These are phyloP conservation scores for Aspergillus ruber DNA, from an alignment of 2,329 filamentous ascomycete species.

Conservation along the genomic window DNA sequence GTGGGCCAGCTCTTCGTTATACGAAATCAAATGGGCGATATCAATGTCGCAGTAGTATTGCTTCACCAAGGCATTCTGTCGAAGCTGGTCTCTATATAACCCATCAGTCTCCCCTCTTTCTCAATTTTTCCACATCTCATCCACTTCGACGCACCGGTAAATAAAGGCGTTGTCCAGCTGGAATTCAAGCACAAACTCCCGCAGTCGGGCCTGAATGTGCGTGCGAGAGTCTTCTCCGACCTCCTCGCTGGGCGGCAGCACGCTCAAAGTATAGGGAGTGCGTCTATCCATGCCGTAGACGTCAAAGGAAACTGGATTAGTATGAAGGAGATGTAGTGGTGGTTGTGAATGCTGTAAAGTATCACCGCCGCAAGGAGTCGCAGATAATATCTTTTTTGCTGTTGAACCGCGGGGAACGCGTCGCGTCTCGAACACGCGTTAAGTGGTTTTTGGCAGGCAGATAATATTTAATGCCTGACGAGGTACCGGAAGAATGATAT, in stretches of 20 bases:
- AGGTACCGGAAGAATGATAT: conserved; percentile 10
- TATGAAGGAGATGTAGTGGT: conserved; percentile 3
- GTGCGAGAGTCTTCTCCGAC: conserved; percentile 62
- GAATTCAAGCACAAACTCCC: conserved; percentile 89
- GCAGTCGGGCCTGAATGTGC: conserved; percentile 70
- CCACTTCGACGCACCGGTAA: conserved; percentile 61
- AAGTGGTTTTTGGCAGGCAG: conserved; percentile 29
- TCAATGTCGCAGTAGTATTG: conserved; percentile 96
- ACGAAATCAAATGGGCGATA: conserved; percentile 90
- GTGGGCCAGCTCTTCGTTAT: conserved; percentile 91
- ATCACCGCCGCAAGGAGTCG: conserved; percentile 7
- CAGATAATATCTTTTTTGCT: conserved; percentile 23
- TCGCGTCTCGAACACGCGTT: conserved; percentile 32
- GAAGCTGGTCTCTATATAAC: conserved; percentile 71
- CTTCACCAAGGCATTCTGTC: conserved; percentile 89
- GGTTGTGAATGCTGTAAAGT: conserved; percentile 7
- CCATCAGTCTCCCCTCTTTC: conserved; percentile 2
- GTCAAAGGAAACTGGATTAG: conserved; percentile 9
- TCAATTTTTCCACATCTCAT: not conserved
- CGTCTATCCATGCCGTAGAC: conserved; percentile 67
- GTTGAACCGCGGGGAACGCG: conserved; percentile 24
- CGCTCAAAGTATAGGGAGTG: conserved; percentile 77
- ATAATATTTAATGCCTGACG: not conserved
- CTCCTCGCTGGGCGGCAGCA: conserved; percentile 64
- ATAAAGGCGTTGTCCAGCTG: conserved; percentile 90